Evolutionary conservation across 495 filamentous ascomycete species (phyloP).

Genomic region (Neurospora sp.): DNA sequence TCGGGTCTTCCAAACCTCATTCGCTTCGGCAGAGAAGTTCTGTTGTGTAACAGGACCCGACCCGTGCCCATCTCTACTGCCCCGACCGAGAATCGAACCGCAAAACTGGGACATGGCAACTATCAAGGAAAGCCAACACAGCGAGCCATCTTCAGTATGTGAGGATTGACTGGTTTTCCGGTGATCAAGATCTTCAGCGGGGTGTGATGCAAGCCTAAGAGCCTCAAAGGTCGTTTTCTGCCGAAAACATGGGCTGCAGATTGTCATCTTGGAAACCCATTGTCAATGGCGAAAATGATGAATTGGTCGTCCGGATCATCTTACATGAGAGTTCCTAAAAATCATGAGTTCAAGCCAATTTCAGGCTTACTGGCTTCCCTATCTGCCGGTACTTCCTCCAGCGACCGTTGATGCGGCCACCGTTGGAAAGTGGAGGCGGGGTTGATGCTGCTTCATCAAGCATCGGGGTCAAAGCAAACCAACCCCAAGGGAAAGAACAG

Average conservation of each 20-base stretch:
- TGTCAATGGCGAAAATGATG: neutral
- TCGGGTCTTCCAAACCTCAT: neutral
- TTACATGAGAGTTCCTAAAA: neutral
- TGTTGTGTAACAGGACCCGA: neutral
- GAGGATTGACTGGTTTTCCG: too few species aligned
- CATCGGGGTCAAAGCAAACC: neutral
- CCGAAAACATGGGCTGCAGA: neutral
- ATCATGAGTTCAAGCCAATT: neutral
- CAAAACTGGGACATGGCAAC: neutral
- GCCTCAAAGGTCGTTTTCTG: neutral
- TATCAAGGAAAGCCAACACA: too few species aligned
- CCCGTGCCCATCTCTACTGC: too few species aligned
- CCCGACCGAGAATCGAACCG: neutral
- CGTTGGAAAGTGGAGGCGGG: neutral
- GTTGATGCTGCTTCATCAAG: neutral
- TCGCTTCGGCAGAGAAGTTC: neutral
- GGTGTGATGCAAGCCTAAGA: too few species aligned
- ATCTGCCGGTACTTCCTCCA: neutral
- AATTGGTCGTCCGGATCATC: neutral
- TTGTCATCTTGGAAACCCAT: neutral
- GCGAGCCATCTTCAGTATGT: too few species aligned
- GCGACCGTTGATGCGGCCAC: neutral
- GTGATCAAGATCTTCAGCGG: neutral
- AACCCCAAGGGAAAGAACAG: neutral
- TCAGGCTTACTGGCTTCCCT: neutral